Base-by-base conservation (phyloP, 495 filamentous ascomycete genomes). In the Bacidia gigantensis region DNA sequence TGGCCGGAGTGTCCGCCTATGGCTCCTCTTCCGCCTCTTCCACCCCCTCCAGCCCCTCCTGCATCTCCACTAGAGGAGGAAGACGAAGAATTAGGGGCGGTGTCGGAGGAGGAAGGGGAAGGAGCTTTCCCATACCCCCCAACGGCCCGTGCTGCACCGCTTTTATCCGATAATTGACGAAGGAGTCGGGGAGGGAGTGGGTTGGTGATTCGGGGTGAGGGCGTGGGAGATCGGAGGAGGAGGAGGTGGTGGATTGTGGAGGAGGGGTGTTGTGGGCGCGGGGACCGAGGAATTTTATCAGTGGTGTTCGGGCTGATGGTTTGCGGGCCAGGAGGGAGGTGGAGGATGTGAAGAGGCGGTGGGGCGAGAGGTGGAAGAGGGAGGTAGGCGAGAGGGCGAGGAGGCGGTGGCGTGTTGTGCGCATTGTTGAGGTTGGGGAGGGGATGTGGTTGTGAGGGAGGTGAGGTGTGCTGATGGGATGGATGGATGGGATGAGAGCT, bases 101-200 rank as follows among this genome's bases (percentile, higher is more conserved):
- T n/a, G n/a, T n/a, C n/a, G n/a, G n/a, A n/a, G n/a, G n/a, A n/a
- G n/a, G n/a, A n/a, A n/a, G n/a, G n/a, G n/a, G n/a, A n/a, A n/a
- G n/a, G n/a, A n/a, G 69, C 29, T 61, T 55, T 26, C 46, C 72
- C 58, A 77, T 74, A 56, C 75, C 75, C 53, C 67, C 73, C 45
- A 97, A 80, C 10, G 92, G 92, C 20, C 92, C 92, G 67, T 95
- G 89, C 65, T 95, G 90, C 67, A 88, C 84, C 23, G 90, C 93
- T 68, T 87, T 87, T 64, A 82, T 78, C 61, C 92, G 83, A 78
- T 98, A 98, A 59, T 80, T 72, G 55, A 87, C 87, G 74, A 98
- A 98, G 42, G 84, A 84, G 58, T 82, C 75, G 38, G 81, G 81
- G 18, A 83, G 75, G 44, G 58, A 45, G 32, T 72, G 60, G 3